Evolutionary conservation across 2,329 filamentous ascomycete species (phyloP), one percentile per base, ranked within the genome.

Genomic region (Metarhizium album): DNA sequence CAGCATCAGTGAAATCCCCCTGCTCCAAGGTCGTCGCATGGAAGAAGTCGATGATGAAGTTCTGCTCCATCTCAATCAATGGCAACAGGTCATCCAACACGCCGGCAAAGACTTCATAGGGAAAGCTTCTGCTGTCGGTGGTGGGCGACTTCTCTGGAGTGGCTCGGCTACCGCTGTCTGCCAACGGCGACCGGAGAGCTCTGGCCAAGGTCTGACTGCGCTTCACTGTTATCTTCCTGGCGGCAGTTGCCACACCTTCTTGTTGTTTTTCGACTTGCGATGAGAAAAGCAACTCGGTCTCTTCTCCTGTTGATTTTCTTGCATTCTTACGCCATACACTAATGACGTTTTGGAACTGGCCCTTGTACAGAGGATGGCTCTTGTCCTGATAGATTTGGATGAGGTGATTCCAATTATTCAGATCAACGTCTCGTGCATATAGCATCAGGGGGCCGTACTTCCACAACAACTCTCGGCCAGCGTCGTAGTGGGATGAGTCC

Each of bases 1-100:
- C 84, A 2, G 84, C 78, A 57, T 97, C 93, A 1, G 86, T 77
- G 62, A 96, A 97, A 62, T 96, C 90, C 16, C 79, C 70, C 35
- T 82, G 84, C 60, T 90, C 84, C 27, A 91, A 74, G 2, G 89
- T 94, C n/a, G 86, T 87, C 24, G 93, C 82, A 60, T 97, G 91
- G 76, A 97, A 97, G 66, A 96, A 93, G 59, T 95, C 89, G n/a
- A 95, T 83, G 46, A 96, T 75, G 63, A 97, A 98, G 64, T 96
- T 97, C 65, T 98, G 91, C 68, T 98, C 93, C 65, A 91, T 90
- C 58, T 89, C 84, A 52, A 96, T 83, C 51, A 95, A 76, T 5
- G 86, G 87, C 43, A 90, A 71, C 56, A 93, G 80, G 60, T 96
- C 89, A 52, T 93, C 86, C 54, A 96, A 70, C 13, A 88, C 82